Conservation (phyloP, 1,139 yeast genomes). For the Debaryomycetaceae sp. region DNA sequence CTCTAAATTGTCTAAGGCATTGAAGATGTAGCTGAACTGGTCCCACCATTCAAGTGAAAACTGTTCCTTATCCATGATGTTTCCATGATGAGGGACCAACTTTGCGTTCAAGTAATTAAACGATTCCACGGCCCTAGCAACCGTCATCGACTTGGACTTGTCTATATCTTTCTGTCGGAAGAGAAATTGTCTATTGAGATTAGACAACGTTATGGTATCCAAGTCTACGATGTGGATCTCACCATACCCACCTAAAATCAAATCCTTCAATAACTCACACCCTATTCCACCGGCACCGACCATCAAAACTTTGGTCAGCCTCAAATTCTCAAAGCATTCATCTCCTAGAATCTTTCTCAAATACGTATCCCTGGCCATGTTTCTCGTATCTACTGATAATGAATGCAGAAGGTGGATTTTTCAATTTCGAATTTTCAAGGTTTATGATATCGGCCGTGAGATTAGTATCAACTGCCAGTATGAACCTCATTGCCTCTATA, state of each 20-base stretch:
- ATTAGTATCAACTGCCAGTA: neutral
- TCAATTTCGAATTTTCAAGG: neutral
- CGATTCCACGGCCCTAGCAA: constrained; percentile 72
- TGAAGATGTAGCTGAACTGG: constrained; percentile 74
- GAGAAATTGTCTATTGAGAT: constrained; percentile 88
- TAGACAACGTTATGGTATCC: constrained; percentile 90
- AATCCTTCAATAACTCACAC: constrained; percentile 85
- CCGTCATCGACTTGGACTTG: constrained; percentile 78
- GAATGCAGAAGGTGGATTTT: neutral
- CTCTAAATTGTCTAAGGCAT: constrained; percentile 90
- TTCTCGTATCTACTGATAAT: neutral
- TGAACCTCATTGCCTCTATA: too few relatives aligned
- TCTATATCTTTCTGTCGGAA: constrained; percentile 86
- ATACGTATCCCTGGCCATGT: constrained; percentile 41
- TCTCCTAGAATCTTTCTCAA: constrained; percentile 44
- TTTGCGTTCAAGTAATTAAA: constrained; percentile 71
- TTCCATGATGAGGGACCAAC: constrained; percentile 79
- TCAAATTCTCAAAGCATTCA: constrained; percentile 27
- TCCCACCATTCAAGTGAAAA: constrained; percentile 83
- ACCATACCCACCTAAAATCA: constrained; percentile 79
- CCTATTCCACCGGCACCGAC: constrained; percentile 99
- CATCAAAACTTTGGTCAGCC: constrained; percentile 61
- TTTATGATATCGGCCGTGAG: neutral
- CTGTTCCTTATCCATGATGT: constrained; percentile 70
- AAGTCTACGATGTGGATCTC: constrained; percentile 90